These are phyloP conservation scores for Leersia perrieri DNA, from an alignment of 176 grass and related monocot species.

Conservation along the genomic window DNA sequence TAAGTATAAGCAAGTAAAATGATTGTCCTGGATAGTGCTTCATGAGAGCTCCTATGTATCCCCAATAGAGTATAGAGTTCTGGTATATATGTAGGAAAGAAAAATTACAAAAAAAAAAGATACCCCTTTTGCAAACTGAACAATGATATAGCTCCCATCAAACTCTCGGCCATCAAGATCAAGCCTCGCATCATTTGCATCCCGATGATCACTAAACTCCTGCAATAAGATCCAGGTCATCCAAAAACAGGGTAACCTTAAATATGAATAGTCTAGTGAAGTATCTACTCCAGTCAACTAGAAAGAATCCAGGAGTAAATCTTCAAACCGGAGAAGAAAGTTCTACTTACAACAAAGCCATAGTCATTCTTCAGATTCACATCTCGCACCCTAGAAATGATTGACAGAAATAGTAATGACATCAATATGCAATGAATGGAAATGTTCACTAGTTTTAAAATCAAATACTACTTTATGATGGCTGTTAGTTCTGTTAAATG, in stretches of 20 bases:
- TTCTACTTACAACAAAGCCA: conserved; percentile 82
- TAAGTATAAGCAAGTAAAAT: background rate
- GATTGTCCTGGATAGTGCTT: background rate
- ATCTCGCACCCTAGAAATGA: conserved; percentile 53
- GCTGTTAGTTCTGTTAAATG: background rate
- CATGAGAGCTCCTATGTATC: background rate
- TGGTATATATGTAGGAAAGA: background rate
- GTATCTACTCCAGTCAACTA: background rate
- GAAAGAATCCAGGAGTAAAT: background rate
- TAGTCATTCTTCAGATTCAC: conserved; percentile 88
- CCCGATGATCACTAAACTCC: conserved; percentile 81
- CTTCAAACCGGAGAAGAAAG: background rate
- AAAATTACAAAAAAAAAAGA: conserved; percentile 1
- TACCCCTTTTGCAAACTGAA: conserved; percentile 92
- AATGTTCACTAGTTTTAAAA: conserved; percentile 25
- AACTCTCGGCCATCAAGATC: conserved; percentile 67
- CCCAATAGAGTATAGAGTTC: background rate
- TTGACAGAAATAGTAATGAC: conserved; percentile 51
- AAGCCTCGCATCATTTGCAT: conserved; percentile 89
- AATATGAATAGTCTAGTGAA: conserved; percentile 21
- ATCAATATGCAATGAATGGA: conserved; percentile 25
- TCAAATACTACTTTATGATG: conserved; percentile 10
- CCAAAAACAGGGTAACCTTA: conserved; percentile 17
- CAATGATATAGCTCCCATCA: conserved; percentile 69
- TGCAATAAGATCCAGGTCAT: conserved; percentile 13